phyloP scores from a whole-genome alignment of 345 rosid genomes.

The Salix koriyanagi region DNA sequence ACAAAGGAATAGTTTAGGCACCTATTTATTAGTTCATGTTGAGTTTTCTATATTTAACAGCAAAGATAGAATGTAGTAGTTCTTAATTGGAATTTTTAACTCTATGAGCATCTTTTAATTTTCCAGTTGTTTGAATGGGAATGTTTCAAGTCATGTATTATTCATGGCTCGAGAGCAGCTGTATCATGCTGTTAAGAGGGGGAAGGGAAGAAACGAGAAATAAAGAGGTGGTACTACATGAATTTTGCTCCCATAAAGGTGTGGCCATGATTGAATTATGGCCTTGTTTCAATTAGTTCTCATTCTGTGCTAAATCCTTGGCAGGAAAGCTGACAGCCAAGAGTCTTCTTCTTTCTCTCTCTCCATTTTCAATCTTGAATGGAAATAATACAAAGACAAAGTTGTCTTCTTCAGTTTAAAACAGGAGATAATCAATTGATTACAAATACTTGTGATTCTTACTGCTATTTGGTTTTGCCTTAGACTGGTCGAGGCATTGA shows the following conservation, averaged over 20 bases:
- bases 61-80: too few relatives aligned
- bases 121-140: not conserved
- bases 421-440: not conserved
- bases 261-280: not conserved
- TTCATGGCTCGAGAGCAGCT: not conserved
- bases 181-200: not conserved
- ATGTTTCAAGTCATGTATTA: not conserved
- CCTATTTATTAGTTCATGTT: not conserved
- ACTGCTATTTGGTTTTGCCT: not conserved
- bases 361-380: not conserved
- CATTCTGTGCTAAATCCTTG: not conserved
- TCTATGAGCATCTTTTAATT: not conserved
- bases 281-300: not conserved
- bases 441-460: not conserved
- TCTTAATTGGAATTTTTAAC: not conserved
- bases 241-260: not conserved
- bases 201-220: not conserved
- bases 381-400: not conserved
- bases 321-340: not conserved
- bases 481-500: slow-evolving; percentile 5
- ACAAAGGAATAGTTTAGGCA: not conserved
- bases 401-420: not conserved
- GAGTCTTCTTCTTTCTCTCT: not conserved
- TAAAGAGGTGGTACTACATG: not conserved
- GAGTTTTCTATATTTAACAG: not conserved